Percentiles rank a stretch among this genome's conserved stretches.
Conservation (phyloP, 257 asterid genomes). For the Marsdenia floribunda region DNA sequence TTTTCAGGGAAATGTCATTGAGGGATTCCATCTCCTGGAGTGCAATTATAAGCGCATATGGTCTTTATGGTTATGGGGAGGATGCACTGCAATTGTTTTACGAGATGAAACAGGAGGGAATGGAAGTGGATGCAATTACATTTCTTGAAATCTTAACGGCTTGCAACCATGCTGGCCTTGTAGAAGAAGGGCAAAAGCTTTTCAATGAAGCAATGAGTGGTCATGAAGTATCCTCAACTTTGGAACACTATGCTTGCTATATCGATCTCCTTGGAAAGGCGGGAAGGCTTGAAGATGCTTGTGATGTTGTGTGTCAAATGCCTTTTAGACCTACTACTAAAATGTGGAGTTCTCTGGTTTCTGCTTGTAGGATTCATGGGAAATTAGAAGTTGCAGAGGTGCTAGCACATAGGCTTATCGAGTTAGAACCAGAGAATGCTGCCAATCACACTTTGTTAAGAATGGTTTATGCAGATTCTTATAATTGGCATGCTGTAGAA, state of each 20-base stretch:
- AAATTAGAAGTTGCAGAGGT: conserved; percentile 52
- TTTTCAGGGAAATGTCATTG: conserved; percentile 41
- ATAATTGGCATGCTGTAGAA: conserved; percentile 60
- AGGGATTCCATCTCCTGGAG: conserved; percentile 70
- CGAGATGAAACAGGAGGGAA: conserved; percentile 44
- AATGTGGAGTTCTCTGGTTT: conserved; percentile 50
- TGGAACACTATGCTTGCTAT: conserved; percentile 63
- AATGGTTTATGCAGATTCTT: conserved; percentile 55
- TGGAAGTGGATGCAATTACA: conserved; percentile 39
- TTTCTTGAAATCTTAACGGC: conserved; percentile 53
- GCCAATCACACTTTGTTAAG: conserved; percentile 50
- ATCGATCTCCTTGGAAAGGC: conserved; percentile 72
- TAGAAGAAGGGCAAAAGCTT: conserved; percentile 46
- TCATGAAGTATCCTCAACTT: conserved; percentile 18
- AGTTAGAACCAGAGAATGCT: conserved; percentile 61
- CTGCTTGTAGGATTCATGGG: conserved; percentile 58
- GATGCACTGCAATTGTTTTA: conserved; percentile 44
- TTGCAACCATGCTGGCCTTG: conserved; percentile 59
- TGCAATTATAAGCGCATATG: conserved; percentile 48
- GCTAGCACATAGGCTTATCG: conserved; percentile 39
- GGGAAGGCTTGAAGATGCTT: conserved; percentile 56
- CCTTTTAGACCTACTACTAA: conserved; percentile 29
- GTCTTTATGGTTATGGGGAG: conserved; percentile 47
- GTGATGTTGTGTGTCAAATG: conserved; percentile 41
- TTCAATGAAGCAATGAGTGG: conserved; percentile 38